Base-by-base conservation (phyloP, 108 stramenopile genomes). In the Nitzschia sp. region DNA sequence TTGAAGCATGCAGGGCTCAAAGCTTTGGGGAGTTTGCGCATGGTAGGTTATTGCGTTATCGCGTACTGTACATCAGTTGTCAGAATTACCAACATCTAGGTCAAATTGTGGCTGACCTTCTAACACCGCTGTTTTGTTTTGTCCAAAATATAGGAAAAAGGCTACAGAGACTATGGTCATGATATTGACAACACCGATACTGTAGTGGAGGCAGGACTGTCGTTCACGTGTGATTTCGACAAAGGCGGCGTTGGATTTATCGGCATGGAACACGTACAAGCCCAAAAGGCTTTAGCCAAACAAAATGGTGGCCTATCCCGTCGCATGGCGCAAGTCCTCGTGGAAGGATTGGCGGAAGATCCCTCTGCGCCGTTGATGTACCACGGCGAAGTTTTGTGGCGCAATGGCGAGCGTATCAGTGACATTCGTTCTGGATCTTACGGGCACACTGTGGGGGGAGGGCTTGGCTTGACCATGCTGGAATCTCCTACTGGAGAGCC, bases 131-230 rank as follows among this genome's bases (percentile, higher is more conserved):
- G 3, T 21, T 8, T 45, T 19, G 6, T 32, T 4, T 45, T 41
- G 38, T 41, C 13, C 38, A 13, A 41, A 6, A 16, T 17, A 15
- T 26, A 75, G 64, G 91, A 93, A 65, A 93, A 93, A 57, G 91
- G 76, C 17, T 93, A 89, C 68, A 63, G 91, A 22, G 91, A 93
- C 63, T 93, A 86, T 63, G 91, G 91, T 53, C 91, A 93, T 63
- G 91, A 93, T 62, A 75, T 93, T 70, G 91, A 93, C 63, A 89
- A 88, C 45, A 86, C 83, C 0, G 91, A 93, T 59, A 84, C 72
- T 11, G 25, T 89, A 28, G 3, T 88, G 32, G 86, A 89, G 31
- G 78, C 72, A 48, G 91, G 91, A 3, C 50, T 93, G 31, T 69
- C 75, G 16, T 93, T 93, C 45, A 93, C 91, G 0, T 82, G 78